Base-by-base conservation (phyloP, 768 basidiomycete species). In the Podaxis sp. region DNA sequence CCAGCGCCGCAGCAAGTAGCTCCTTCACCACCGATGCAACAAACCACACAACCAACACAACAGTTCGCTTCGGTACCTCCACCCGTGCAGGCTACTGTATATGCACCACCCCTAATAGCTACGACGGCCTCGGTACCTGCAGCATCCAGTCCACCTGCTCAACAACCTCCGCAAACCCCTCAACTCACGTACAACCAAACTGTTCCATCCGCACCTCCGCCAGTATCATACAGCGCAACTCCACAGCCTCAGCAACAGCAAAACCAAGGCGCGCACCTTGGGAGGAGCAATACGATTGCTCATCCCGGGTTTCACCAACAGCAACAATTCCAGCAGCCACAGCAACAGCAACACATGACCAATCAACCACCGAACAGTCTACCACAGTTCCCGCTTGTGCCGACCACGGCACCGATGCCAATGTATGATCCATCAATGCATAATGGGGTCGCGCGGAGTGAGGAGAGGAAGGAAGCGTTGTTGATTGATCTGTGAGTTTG, bases 361-460 rank as follows among this genome's bases (percentile, higher is more conserved):
- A 50, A 36, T 15, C 57, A 17, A 2, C 66, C 76, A 8, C 67
- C 79, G 64, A 64, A 72, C 40, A 63, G 74, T 59, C 68, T 90
- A 5, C 84, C 89, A 0, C 80, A 82, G 56, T 90, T 91, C 73
- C 90, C 90, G 0, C 77, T 76, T 30, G 89, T 77, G 5, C 90
- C 90, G 4, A 88, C 87, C 3, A 75, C 76, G 12, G 72, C 78
- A 7, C 88, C 90, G 1, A 84, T 87, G 70, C 88, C 90, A 1
- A 84, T 87, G 70, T 86, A 87, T 67, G 76, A 72, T n/a, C 72
- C 83, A 4, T 76, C 86, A 17, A 76, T 76, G 51, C 79, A 84
- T 3, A 71, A 76, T 41, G 81, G 76, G 5, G 71, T 83, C n/a
- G 77, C 78, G 40, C 83, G 84, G 53, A 80, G 82, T 63, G 87